Conservation (phyloP, 257 asterid genomes). For the Solanum virginianum region DNA sequence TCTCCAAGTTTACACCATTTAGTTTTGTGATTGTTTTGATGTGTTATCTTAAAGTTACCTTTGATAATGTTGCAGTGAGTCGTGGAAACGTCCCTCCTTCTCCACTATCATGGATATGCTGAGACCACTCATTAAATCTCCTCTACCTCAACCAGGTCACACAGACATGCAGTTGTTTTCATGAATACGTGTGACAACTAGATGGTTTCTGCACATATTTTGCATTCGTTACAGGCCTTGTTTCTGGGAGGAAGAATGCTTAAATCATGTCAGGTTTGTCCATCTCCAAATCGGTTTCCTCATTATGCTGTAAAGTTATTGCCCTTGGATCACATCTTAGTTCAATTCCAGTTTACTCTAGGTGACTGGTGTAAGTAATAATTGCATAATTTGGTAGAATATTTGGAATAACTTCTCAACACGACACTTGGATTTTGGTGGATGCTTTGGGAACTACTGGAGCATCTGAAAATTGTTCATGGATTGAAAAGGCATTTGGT, state of each 20-base stretch:
- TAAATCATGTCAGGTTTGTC: constrained; percentile 1
- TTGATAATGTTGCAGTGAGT: constrained; percentile 50
- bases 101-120: constrained; percentile 73
- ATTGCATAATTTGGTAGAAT: neutral
- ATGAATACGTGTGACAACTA: constrained; percentile 4
- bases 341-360: neutral
- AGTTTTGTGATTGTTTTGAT: neutral
- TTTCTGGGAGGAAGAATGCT: neutral
- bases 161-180: constrained; percentile 30
- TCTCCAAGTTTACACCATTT: neutral
- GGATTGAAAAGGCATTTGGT: neutral
- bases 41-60: neutral
- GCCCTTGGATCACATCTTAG: neutral
- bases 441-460: neutral
- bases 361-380: neutral
- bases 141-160: constrained; percentile 41
- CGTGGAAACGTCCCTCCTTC: constrained; percentile 91
- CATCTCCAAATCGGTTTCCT: neutral
- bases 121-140: constrained; percentile 41
- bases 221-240: neutral
- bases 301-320: neutral
- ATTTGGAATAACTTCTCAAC: neutral
- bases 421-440: neutral
- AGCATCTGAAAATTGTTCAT: neutral
- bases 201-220: neutral